Evolutionary conservation across 352 stramenopile species (phyloP).

Genomic region (Aphanomyces astaci): DNA sequence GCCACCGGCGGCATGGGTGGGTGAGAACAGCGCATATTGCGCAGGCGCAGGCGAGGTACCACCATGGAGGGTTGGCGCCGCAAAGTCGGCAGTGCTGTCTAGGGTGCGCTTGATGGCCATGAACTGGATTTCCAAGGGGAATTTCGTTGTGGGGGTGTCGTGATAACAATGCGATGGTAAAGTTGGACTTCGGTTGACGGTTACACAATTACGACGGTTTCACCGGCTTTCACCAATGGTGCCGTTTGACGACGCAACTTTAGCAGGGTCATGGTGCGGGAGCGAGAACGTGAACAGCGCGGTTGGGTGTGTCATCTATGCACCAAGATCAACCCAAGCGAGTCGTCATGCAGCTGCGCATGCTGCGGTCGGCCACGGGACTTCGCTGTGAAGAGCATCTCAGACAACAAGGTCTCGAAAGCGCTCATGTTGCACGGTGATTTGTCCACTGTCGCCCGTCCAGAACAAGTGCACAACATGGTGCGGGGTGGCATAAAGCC

Average conservation of each 20-base stretch:
- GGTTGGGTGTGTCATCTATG: slow-evolving; percentile 21
- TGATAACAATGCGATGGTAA: background rate
- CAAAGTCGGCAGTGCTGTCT: background rate
- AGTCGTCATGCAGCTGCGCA: background rate
- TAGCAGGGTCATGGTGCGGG: background rate
- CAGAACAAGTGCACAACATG: slow-evolving; percentile 19
- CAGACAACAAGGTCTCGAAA: background rate
- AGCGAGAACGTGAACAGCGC: background rate
- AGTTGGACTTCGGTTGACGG: background rate
- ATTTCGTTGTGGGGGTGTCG: background rate
- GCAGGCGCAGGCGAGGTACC: background rate
- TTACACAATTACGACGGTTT: background rate
- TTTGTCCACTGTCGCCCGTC: slow-evolving; percentile 3
- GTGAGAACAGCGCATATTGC: background rate
- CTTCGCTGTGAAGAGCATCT: slow-evolving; percentile 10
- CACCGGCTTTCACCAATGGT: background rate
- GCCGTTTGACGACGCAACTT: background rate
- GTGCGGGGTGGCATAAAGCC: background rate
- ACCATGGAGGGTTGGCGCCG: background rate
- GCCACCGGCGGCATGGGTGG: background rate
- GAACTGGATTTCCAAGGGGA: background rate
- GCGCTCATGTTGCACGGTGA: slow-evolving; percentile 11
- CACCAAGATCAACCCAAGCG: slow-evolving; percentile 16
- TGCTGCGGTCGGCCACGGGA: slow-evolving; percentile 14
- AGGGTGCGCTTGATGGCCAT: slow-evolving; percentile 18